Base-by-base conservation (phyloP, 225 moss, liverwort and hornwort species). In the Anthoceros angustus region DNA sequence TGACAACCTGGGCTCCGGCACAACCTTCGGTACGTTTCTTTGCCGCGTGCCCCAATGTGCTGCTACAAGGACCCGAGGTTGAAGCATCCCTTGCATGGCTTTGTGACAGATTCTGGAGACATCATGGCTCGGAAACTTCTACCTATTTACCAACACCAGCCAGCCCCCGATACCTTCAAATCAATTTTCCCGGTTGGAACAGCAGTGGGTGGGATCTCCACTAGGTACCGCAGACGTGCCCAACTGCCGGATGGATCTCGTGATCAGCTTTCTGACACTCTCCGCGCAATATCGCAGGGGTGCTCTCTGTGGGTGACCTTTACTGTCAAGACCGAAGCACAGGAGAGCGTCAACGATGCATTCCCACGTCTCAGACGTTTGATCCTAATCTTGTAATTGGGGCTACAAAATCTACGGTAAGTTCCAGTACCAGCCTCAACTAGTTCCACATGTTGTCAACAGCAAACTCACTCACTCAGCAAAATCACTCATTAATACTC, bases 51-150 rank as follows among this genome's bases (percentile, higher is more conserved):
- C 20, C 7, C 8, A 8, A 12, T 39, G 42, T n/a, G n/a, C 24
- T 41, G n/a, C 18, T 4, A 66, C 23, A 43, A 11, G 14, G 42
- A 25, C 14, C 15, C 8, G 18, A 10, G n/a, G 41, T 18, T 32
- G 39, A 9, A 32, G 11, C 32, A 66, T 20, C 25, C 38, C 14
- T n/a, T 3, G 39, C 9, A 26, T 42, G 42, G 12, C 25, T 21
- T 3, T 64, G 63, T 67, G 42, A 49, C 84, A 95, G 95, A 70
- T 95, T 20, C 7, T 79, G 43, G 91, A 80, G 63, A 72, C 85
- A 9, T 88, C 95, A n/a, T 86, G 80, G 43, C 66, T 88, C 21
- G 94, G 88, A 12, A 85, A 80, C 67, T 18, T 91, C 39, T 91
- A 79, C 40, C 77, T 91, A 0, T 91, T 77, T 74, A 48, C 75